A percentile compares a stretch with the other conserved stretches of the same genome.
phyloP scores from a whole-genome alignment of 495 filamentous ascomycete genomes.

The Pyrenula aspistea region DNA sequence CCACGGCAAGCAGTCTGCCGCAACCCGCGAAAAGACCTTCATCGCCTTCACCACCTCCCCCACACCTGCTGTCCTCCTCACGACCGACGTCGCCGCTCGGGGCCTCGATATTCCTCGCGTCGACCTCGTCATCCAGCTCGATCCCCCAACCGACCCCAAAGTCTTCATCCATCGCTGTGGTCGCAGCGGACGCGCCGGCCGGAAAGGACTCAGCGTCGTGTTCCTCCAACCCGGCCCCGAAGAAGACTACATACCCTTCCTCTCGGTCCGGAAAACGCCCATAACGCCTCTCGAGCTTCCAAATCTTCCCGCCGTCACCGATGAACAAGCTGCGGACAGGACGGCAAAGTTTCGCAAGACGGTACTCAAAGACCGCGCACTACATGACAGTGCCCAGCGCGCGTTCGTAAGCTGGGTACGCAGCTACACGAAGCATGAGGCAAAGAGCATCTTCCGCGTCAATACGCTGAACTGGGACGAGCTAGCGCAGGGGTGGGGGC shows the following conservation, averaged over 20 bases:
- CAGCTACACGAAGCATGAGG: constrained; percentile 83
- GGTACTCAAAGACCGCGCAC: constrained; percentile 59
- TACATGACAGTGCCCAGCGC: constrained; percentile 78
- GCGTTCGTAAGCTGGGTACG: constrained; percentile 90
- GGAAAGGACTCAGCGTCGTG: constrained; percentile 71
- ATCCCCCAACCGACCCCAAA: constrained; percentile 86
- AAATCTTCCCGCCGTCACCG: constrained; percentile 26
- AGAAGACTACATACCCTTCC: constrained; percentile 78
- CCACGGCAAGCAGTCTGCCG: constrained; percentile 78
- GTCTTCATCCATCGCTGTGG: constrained; percentile 92
- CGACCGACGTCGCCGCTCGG: constrained; percentile 73
- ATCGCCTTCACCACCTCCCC: constrained; percentile 55
- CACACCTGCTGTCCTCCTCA: constrained; percentile 68
- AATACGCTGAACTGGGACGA: constrained; percentile 74
- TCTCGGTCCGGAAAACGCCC: constrained; percentile 82
- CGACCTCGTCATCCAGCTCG: constrained; percentile 86
- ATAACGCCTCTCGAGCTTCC: constrained; percentile 49
- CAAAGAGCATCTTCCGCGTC: constrained; percentile 80
- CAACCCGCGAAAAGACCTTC: constrained; percentile 72
- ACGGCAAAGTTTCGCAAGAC: constrained; percentile 46
- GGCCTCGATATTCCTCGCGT: constrained; percentile 92
- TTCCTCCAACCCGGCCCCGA: constrained; percentile 74
- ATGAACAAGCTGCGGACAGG: constrained; percentile 39
- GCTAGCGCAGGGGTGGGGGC: constrained; percentile 67
- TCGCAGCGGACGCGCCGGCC: constrained; percentile 81